Evolutionary conservation across 768 basidiomycete species (phyloP).

Genomic region (Trametes cinnabarina): DNA sequence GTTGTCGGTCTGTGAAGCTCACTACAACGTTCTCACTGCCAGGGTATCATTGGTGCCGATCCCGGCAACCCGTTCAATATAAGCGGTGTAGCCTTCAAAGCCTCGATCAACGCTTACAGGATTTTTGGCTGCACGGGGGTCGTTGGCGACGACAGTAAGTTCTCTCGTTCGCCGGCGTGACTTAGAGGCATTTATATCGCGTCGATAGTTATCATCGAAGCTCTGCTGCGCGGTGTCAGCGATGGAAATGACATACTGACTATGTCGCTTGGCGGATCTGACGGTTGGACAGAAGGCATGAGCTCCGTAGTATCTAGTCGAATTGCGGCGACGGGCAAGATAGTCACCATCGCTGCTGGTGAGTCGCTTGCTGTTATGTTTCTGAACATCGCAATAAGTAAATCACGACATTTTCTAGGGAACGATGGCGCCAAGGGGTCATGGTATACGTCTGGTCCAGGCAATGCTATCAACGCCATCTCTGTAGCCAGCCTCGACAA

Average conservation of each 20-base stretch:
- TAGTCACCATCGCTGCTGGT: constrained; percentile 65
- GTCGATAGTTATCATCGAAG: constrained; percentile 50
- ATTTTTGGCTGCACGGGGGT: constrained; percentile 59
- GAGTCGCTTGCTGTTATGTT: constrained; percentile 22
- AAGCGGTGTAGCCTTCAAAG: constrained; percentile 66
- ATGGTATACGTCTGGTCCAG: constrained; percentile 58
- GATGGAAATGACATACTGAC: constrained; percentile 64
- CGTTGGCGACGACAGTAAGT: constrained; percentile 51
- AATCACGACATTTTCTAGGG: constrained; percentile 3
- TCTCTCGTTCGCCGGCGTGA: no score
- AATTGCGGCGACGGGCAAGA: constrained; percentile 53
- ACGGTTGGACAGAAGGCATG: constrained; percentile 63
- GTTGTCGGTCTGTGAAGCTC: constrained; percentile 20
- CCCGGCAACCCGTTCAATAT: constrained; percentile 62
- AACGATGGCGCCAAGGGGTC: constrained; percentile 52
- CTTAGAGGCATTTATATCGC: no score
- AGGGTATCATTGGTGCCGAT: constrained; percentile 62
- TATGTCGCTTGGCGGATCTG: constrained; percentile 59
- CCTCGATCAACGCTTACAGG: constrained; percentile 52
- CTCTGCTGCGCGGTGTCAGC: constrained; percentile 46
- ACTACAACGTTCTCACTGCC: constrained; percentile 39
- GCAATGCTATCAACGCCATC: constrained; percentile 55
- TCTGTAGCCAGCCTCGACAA: constrained; percentile 56
- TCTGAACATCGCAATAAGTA: no score
- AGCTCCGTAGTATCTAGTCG: constrained; percentile 56